phyloP scores from a whole-genome alignment of 495 filamentous ascomycete species.

The Neurospora sp. region DNA sequence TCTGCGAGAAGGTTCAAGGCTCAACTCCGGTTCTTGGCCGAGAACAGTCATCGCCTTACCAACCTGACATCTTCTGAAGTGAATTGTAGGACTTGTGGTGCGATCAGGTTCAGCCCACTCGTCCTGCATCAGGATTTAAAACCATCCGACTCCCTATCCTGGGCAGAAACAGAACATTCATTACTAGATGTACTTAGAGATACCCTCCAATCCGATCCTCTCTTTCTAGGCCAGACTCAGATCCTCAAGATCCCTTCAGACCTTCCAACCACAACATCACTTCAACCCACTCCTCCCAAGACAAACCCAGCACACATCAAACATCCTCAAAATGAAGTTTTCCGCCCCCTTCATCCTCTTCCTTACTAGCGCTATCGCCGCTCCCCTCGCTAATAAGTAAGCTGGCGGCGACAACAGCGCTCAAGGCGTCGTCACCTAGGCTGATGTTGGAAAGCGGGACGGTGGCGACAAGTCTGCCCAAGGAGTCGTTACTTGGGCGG shows the following conservation, averaged over 20 bases:
- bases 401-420: neutral
- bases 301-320: no score
- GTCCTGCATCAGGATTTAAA: neutral
- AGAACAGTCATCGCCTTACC: neutral
- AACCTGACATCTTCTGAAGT: neutral
- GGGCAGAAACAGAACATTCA: neutral
- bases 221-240: neutral
- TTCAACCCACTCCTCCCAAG: neutral
- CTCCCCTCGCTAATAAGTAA: neutral
- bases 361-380: neutral
- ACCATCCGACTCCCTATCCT: neutral
- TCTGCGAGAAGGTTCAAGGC: neutral
- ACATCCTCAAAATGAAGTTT: neutral
- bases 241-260: neutral
- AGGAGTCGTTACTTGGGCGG: conserved; percentile 1
- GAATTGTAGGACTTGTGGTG: neutral
- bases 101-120: neutral
- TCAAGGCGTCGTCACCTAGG: neutral
- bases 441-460: neutral
- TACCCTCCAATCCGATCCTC: neutral
- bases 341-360: neutral
- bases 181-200: neutral
- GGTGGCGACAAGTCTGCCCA: neutral
- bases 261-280: neutral
- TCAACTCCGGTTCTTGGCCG: neutral